Conservation (phyloP, 116 monocot species). For the Posidonia oceanica region DNA sequence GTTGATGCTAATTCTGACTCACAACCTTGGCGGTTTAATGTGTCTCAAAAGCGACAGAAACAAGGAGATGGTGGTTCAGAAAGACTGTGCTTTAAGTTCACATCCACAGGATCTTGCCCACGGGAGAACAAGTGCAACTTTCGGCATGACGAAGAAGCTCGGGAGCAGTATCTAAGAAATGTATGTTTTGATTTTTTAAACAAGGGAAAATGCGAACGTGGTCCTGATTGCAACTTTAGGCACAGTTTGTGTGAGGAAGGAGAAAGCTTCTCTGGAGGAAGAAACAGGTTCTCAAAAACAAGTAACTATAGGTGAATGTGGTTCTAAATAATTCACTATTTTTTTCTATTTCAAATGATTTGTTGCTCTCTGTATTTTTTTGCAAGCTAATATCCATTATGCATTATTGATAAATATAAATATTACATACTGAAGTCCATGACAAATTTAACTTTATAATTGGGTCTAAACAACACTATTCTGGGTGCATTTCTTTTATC, state of each 20-base stretch:
- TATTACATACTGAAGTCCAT: too few relatives aligned
- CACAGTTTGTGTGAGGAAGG: conserved; percentile 60
- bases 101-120: conserved; percentile 69
- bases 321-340: too few relatives aligned
- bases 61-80: conserved; percentile 25
- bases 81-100: conserved; percentile 79
- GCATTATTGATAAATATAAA: too few relatives aligned
- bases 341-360: too few relatives aligned
- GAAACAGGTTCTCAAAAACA: conserved; percentile 5
- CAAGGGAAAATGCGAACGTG: conserved; percentile 89
- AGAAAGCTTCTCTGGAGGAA: conserved; percentile 12
- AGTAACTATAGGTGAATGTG: background rate
- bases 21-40: conserved; percentile 88
- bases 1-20: conserved; percentile 21
- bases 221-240: conserved; percentile 67
- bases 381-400: too few relatives aligned
- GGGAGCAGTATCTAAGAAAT: conserved; percentile 68
- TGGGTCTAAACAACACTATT: too few relatives aligned
- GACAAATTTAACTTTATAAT: too few relatives aligned
- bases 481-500: background rate
- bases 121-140: conserved; percentile 56
- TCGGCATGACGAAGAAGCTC: conserved; percentile 66
- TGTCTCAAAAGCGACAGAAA: conserved; percentile 55
- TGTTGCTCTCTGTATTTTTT: too few relatives aligned
- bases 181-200: conserved; percentile 98